Conservation (phyloP, 257 asterid species). For the Plantago elongata region DNA sequence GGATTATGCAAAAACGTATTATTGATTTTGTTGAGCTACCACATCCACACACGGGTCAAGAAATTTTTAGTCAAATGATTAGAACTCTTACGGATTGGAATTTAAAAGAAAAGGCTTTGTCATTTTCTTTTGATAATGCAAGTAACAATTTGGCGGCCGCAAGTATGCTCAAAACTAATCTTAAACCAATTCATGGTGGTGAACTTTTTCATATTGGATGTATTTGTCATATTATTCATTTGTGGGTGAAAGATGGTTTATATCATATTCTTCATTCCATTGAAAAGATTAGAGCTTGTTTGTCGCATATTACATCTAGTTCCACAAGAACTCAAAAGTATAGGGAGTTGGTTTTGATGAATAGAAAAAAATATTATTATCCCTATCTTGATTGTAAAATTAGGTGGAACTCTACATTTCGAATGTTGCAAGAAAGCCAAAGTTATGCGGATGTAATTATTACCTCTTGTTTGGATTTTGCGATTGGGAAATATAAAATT, state of each 20-base stretch:
- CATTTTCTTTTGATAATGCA: conserved; percentile 1
- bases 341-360: background rate
- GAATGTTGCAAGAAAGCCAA: too few species aligned
- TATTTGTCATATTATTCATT: conserved; percentile 1
- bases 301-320: too few species aligned
- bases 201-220: too few species aligned
- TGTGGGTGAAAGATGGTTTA: background rate
- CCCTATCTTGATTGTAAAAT: background rate
- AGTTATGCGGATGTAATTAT: too few species aligned
- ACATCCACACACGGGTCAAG: background rate
- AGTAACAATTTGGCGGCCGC: background rate
- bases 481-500: too few species aligned
- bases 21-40: too few species aligned
- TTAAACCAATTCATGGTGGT: background rate
- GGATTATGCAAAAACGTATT: too few species aligned
- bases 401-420: too few species aligned
- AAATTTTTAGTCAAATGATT: background rate
- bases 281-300: background rate
- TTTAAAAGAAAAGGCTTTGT: background rate
- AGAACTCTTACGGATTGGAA: background rate
- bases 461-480: too few species aligned
- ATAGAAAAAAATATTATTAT: background rate
- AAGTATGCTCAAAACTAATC: background rate
- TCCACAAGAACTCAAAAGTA: background rate
- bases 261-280: background rate